These are phyloP conservation scores for Cryomyces minteri DNA, from an alignment of 495 filamentous ascomycete genomes.

Conservation along the genomic window DNA sequence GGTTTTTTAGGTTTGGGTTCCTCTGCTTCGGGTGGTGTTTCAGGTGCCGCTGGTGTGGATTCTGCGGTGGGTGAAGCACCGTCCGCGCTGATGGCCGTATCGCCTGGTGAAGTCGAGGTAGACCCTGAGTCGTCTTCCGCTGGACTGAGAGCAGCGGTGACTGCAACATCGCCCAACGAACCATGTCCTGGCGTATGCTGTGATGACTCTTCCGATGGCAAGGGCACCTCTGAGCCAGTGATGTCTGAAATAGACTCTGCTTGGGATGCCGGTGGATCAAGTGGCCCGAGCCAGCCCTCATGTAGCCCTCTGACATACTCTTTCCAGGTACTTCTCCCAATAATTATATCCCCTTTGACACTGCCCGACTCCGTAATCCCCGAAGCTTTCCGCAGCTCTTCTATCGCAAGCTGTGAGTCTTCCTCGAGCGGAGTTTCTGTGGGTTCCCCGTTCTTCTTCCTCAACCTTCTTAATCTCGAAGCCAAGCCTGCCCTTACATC, in stretches of 20 bases:
- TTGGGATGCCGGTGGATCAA: constrained; percentile 26
- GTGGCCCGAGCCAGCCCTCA: constrained; percentile 88
- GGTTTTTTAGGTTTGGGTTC: constrained; percentile 34
- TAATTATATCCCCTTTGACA: constrained; percentile 62
- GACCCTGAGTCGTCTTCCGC: neutral
- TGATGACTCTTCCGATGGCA: neutral
- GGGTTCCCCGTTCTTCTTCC: constrained; percentile 36
- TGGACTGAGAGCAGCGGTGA: neutral
- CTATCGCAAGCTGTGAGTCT: constrained; percentile 16
- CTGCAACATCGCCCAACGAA: neutral
- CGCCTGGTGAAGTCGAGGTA: neutral
- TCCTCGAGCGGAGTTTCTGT: constrained; percentile 28
- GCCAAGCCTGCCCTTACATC: constrained; percentile 70
- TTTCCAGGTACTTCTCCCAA: constrained; percentile 92
- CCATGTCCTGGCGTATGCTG: neutral
- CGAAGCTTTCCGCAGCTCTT: constrained; percentile 18
- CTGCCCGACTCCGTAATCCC: constrained; percentile 55
- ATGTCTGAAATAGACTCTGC: neutral
- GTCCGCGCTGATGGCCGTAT: constrained; percentile 3
- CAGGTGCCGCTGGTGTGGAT: neutral
- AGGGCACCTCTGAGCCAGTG: neutral
- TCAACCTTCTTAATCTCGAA: constrained; percentile 53
- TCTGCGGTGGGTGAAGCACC: constrained; percentile 15
- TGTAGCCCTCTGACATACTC: constrained; percentile 89
- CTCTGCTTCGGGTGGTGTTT: constrained; percentile 9